These are phyloP conservation scores for Candida argentea DNA, from an alignment of 805 yeast genomes.

Conservation along the genomic window DNA sequence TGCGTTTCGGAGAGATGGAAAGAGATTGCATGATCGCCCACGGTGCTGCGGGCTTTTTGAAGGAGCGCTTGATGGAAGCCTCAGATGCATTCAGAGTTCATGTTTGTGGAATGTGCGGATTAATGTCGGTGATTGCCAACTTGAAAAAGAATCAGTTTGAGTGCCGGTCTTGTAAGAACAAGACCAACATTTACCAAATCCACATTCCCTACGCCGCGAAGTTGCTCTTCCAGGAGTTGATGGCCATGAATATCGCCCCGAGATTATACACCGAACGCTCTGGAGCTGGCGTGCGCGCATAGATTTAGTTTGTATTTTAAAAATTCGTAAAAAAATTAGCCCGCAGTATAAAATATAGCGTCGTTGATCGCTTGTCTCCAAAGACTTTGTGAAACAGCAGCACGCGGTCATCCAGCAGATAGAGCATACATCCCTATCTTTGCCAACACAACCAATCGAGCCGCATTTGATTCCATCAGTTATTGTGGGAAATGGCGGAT, in stretches of 20 bases:
- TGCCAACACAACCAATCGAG: no score
- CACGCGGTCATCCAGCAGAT: no score
- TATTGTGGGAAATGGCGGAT: no score
- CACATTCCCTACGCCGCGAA: conserved; percentile 99
- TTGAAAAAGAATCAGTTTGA: conserved; percentile 96
- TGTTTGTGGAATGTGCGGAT: conserved; percentile 96
- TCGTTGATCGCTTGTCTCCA: no score
- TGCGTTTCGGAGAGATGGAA: conserved; percentile 99
- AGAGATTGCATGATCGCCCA: conserved; percentile 99
- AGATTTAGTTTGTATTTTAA: no score
- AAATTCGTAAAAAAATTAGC: conserved; percentile 3
- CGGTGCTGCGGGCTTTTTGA: conserved; percentile 97
- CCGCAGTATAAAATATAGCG: conserved; percentile 1
- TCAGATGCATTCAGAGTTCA: conserved; percentile 98
- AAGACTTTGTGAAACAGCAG: background rate
- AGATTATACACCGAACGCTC: conserved; percentile 92
- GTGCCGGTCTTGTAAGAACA: conserved; percentile 97
- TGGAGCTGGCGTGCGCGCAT: conserved; percentile 37
- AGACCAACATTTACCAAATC: conserved; percentile 94
- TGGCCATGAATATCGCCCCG: conserved; percentile 99
- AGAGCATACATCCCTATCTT: no score
- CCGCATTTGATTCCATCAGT: no score
- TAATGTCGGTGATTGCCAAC: conserved; percentile 96
- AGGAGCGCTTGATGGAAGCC: conserved; percentile 97
- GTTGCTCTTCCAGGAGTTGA: conserved; percentile 93